Percentiles rank a stretch among this genome's conserved stretches.
These are phyloP conservation scores for Pseudoscleropodium purum DNA, from an alignment of 225 moss, liverwort and hornwort genomes.

Conservation along the genomic window DNA sequence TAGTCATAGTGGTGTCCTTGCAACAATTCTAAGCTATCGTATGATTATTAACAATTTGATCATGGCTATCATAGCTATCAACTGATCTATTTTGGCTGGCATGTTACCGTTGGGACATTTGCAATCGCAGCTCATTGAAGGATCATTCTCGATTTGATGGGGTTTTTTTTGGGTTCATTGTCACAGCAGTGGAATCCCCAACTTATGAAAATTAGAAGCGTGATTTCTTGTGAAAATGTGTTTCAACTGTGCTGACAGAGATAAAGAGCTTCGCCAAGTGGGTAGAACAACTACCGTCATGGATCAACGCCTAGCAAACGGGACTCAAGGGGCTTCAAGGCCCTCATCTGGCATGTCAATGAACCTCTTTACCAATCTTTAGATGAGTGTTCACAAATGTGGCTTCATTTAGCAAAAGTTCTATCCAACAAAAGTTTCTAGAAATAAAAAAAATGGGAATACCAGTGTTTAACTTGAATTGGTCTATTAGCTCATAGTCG, in stretches of 20 bases:
- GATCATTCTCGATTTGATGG: not conserved
- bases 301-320: conserved; percentile 40
- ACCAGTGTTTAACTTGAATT: not conserved
- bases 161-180: not conserved
- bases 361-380: not conserved
- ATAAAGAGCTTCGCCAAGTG: conserved; percentile 48
- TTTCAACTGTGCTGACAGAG: conserved; percentile 4
- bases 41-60: not conserved
- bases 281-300: conserved; percentile 13
- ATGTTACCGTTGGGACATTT: too few relatives aligned
- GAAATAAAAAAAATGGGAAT: too few relatives aligned
- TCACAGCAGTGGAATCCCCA: too few relatives aligned
- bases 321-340: conserved; percentile 24
- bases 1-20: not conserved
- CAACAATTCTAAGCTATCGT: not conserved
- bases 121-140: not conserved
- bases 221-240: not conserved
- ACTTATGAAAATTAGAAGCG: not conserved
- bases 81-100: not conserved
- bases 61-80: not conserved
- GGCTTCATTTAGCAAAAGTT: not conserved
- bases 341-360: conserved; percentile 28
- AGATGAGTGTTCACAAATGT: not conserved
- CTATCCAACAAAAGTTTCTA: not conserved
- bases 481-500: not conserved